Evolutionary conservation across 768 basidiomycete genomes (phyloP).

Genomic region (Naematelia encephala): DNA sequence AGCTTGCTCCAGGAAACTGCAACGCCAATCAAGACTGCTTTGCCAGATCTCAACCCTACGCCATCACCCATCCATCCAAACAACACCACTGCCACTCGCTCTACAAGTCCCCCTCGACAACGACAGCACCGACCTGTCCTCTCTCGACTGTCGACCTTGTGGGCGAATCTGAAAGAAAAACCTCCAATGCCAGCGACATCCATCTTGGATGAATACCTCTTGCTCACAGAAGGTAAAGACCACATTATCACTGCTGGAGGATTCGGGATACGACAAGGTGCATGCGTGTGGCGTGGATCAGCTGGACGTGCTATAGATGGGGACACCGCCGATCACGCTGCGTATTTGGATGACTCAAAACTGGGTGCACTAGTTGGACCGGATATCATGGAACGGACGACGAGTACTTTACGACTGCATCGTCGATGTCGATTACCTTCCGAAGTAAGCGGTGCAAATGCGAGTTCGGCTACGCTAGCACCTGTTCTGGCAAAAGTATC

Average conservation of each 20-base stretch:
- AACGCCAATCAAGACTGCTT: slow-evolving; percentile 4
- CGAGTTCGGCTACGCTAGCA: background rate
- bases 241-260: slow-evolving; percentile 3
- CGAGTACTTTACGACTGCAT: background rate
- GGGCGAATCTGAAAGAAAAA: slow-evolving; percentile 9
- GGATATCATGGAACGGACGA: background rate
- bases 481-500: slow-evolving; percentile 5
- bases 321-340: background rate
- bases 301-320: slow-evolving; percentile 4
- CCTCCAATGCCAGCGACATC: slow-evolving; percentile 10
- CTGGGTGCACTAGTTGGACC: background rate
- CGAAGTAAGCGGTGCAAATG: background rate
- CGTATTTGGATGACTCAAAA: slow-evolving; percentile 7
- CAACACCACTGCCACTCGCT: background rate
- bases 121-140: background rate
- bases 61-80: background rate
- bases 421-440: slow-evolving; percentile 9
- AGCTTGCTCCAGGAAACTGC: slow-evolving; percentile 9
- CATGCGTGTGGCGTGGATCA: slow-evolving; percentile 5
- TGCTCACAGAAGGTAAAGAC: slow-evolving; percentile 10
- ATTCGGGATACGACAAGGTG: background rate
- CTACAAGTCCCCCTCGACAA: background rate
- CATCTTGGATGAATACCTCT: slow-evolving; percentile 8
- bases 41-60: slow-evolving; percentile 5
- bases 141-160: slow-evolving; percentile 3